Evolutionary conservation across 495 filamentous ascomycete species (phyloP), one percentile per base, ranked within the genome.

Genomic region (Sordaria brevicollis): DNA sequence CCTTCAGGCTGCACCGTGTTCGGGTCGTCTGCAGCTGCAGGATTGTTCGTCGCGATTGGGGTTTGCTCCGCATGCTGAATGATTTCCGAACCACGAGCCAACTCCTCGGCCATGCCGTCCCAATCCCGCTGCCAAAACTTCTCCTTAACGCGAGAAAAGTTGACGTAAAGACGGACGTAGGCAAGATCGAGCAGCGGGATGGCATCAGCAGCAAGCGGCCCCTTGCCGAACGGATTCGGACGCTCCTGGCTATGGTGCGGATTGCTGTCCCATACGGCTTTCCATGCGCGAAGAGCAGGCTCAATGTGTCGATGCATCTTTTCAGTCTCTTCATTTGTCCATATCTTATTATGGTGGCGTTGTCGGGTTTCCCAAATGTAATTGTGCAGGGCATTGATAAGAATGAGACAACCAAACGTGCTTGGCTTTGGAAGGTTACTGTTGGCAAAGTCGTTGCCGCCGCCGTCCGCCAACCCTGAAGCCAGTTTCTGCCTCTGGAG

Each of bases 361-460:
- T 97, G 94, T 41, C 95, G 87, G 2, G 93, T 97, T 80, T 98
- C 94, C 95, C 95, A 98, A 57, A 98, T 97, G 79, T 97, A 97
- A 72, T 97, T 97, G 79, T 99, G 95, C 33, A 99, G 82, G 1
- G 95, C 94, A 78, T 97, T 96, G 76, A 99, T 98, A 67, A 99
- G 83, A 11, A 97, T 86, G 17, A 97, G 82, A 80, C 95, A 98
- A 25, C 95, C 95, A 75, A 97, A 97, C 6, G 94, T 95, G 79
- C 95, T 98, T 3, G 94, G 93, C 71, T 89, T 89, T 25, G 49
- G 49, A 68, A 96, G 81, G 65, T 93, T 87, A 68, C 85, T 88
- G 74, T 86, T 85, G 25, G 86, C 81, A 2, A 88, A 76, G 39
- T 87, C 84, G 65, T 82, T 79, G 67, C 82, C 79, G 49, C 82